A percentile compares a stretch with the other conserved stretches of the same genome.
These are phyloP conservation scores for Zanthoxylum bungeanum DNA, from an alignment of 345 rosid genomes.

Conservation along the genomic window DNA sequence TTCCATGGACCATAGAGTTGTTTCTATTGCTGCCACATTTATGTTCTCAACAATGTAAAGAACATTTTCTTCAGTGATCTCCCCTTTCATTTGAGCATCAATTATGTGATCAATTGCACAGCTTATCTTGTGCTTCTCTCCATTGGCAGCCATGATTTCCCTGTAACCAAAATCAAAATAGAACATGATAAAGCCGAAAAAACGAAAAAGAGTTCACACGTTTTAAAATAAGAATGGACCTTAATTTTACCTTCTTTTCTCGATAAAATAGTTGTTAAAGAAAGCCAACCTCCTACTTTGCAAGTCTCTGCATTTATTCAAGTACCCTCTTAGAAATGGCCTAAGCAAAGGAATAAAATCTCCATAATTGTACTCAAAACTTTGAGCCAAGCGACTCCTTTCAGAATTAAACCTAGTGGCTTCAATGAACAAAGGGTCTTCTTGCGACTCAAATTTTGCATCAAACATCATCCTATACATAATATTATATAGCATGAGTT, in stretches of 20 bases:
- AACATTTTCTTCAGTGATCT: slow-evolving; percentile 57
- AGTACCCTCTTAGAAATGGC: slow-evolving; percentile 58
- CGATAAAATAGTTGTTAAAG: slow-evolving; percentile 46
- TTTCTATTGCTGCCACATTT: slow-evolving; percentile 69
- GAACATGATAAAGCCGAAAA: neutral
- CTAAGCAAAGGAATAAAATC: slow-evolving; percentile 61
- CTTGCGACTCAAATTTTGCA: slow-evolving; percentile 37
- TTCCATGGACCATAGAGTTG: slow-evolving; percentile 69
- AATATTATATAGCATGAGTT: slow-evolving; percentile 60
- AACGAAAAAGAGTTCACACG: neutral
- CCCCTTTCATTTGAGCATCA: slow-evolving; percentile 57
- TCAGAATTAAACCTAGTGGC: slow-evolving; percentile 57
- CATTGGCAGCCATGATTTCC: slow-evolving; percentile 44
- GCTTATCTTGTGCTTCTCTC: slow-evolving; percentile 43
- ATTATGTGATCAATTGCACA: slow-evolving; percentile 61
- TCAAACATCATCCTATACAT: slow-evolving; percentile 74
- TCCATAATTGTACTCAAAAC: slow-evolving; percentile 65
- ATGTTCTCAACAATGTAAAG: slow-evolving; percentile 67
- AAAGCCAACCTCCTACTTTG: slow-evolving; percentile 52
- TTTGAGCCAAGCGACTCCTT: slow-evolving; percentile 58
- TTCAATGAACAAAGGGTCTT: slow-evolving; percentile 49
- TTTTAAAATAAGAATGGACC: too few species aligned
- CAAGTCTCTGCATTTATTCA: slow-evolving; percentile 61
- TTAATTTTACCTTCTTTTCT: slow-evolving; percentile 41
- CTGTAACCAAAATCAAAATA: slow-evolving; percentile 18